Evolutionary conservation across 2,329 filamentous ascomycete genomes (phyloP).

Genomic region (Berkeleyomyces rouxiae): DNA sequence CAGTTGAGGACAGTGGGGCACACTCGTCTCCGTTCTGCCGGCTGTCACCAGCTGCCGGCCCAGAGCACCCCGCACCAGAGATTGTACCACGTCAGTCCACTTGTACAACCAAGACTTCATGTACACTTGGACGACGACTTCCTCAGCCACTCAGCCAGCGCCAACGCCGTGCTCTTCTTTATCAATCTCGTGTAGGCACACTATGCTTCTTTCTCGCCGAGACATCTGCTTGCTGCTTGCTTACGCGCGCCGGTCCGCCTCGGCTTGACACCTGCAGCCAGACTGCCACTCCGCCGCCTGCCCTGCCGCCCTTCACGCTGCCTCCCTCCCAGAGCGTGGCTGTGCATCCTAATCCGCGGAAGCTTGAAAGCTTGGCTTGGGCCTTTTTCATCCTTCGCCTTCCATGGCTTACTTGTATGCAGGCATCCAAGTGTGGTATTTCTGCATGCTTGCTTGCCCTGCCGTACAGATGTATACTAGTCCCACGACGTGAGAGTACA

Average conservation of each 20-base stretch:
- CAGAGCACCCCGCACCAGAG: not conserved
- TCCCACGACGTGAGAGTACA: no score
- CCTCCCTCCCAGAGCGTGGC: not conserved
- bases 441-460: not conserved
- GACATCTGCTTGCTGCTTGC: no score
- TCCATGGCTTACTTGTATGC: not conserved
- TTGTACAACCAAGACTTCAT: not conserved
- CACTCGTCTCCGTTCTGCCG: not conserved
- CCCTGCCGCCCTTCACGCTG: not conserved
- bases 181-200: no score
- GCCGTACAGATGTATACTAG: no score
- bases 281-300: not conserved
- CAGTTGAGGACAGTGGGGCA: no score
- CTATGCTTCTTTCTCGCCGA: no score
- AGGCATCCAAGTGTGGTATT: not conserved
- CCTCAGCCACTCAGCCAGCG: no score
- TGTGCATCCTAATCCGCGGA: not conserved
- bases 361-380: not conserved
- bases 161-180: no score
- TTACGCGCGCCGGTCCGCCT: no score
- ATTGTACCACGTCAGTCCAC: not conserved
- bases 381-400: not conserved
- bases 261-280: no score
- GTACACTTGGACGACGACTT: not conserved
- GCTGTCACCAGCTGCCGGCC: not conserved